Evolutionary conservation across 2,329 filamentous ascomycete genomes (phyloP).

Genomic region (Fusarium clavum): DNA sequence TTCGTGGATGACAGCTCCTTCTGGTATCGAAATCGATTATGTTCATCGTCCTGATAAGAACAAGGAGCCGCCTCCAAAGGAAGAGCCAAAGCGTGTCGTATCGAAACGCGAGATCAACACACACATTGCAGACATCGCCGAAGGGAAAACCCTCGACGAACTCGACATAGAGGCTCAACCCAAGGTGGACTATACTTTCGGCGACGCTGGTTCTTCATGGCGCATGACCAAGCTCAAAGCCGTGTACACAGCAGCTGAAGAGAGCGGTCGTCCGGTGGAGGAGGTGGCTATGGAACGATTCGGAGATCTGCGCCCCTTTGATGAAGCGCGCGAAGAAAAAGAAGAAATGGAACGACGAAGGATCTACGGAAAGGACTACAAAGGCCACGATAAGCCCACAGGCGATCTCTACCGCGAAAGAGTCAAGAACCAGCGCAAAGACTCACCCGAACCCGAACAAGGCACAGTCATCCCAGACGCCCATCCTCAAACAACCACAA

Average conservation of each 20-base stretch:
- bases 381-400: slow-evolving; percentile 85
- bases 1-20: slow-evolving; percentile 89
- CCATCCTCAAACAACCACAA: slow-evolving; percentile 51
- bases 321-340: slow-evolving; percentile 92
- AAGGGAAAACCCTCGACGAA: slow-evolving; percentile 55
- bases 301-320: slow-evolving; percentile 84
- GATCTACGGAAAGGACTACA: slow-evolving; percentile 86
- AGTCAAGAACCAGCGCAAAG: slow-evolving; percentile 66
- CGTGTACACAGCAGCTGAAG: slow-evolving; percentile 83
- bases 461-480: slow-evolving; percentile 64
- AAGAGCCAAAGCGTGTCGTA: slow-evolving; percentile 76
- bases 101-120: slow-evolving; percentile 86
- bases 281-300: slow-evolving; percentile 86
- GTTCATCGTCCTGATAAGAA: slow-evolving; percentile 70
- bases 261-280: slow-evolving; percentile 78
- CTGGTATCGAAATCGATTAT: slow-evolving; percentile 87
- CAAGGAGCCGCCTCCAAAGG: slow-evolving; percentile 63
- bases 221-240: slow-evolving; percentile 94
- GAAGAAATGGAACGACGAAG: slow-evolving; percentile 86
- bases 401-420: slow-evolving; percentile 88
- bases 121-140: slow-evolving; percentile 68
- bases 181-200: slow-evolving; percentile 81
- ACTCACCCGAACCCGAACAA: slow-evolving; percentile 57
- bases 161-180: slow-evolving; percentile 61
- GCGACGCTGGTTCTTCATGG: slow-evolving; percentile 91